phyloP scores from a whole-genome alignment of 1,139 yeast species.

The Hemisphaericaspora xylofermentans region DNA sequence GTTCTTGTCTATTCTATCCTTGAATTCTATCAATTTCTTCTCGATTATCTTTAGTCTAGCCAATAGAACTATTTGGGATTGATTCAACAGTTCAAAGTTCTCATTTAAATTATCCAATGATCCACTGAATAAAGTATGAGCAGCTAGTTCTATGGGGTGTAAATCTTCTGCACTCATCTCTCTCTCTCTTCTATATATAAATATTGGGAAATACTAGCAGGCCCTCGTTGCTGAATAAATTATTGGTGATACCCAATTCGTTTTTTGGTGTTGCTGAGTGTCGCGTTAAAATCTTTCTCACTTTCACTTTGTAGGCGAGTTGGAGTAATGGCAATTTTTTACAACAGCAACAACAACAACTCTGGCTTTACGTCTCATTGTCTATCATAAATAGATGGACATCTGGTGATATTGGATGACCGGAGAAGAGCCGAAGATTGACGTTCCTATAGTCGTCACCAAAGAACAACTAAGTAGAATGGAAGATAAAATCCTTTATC shows the following conservation, averaged over 20 bases:
- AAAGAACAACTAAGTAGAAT: slow-evolving; percentile 12
- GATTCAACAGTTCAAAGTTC: slow-evolving; percentile 52
- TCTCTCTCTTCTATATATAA: too few species aligned
- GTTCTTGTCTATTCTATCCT: slow-evolving; percentile 17
- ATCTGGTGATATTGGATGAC: not conserved
- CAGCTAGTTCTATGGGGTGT: slow-evolving; percentile 57
- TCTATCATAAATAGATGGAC: too few species aligned
- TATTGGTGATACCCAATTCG: not conserved
- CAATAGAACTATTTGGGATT: slow-evolving; percentile 54
- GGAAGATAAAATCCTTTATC: slow-evolving; percentile 28
- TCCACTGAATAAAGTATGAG: slow-evolving; percentile 53
- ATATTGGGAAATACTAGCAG: too few species aligned
- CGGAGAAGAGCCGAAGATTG: slow-evolving; percentile 2
- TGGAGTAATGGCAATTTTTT: too few species aligned
- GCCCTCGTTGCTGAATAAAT: too few species aligned
- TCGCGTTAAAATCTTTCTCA: too few species aligned
- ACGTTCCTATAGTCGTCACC: slow-evolving; percentile 14
- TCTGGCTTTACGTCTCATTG: too few species aligned
- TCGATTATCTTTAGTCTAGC: slow-evolving; percentile 49
- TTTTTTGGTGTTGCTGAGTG: not conserved
- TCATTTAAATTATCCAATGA: slow-evolving; percentile 53
- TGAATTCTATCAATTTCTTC: slow-evolving; percentile 29
- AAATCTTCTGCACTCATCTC: slow-evolving; percentile 22
- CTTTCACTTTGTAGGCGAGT: too few species aligned
- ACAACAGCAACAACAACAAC: too few species aligned